Base-by-base conservation (phyloP, 192 early-diverging fungal genomes). In the Oehlia diaphana region DNA sequence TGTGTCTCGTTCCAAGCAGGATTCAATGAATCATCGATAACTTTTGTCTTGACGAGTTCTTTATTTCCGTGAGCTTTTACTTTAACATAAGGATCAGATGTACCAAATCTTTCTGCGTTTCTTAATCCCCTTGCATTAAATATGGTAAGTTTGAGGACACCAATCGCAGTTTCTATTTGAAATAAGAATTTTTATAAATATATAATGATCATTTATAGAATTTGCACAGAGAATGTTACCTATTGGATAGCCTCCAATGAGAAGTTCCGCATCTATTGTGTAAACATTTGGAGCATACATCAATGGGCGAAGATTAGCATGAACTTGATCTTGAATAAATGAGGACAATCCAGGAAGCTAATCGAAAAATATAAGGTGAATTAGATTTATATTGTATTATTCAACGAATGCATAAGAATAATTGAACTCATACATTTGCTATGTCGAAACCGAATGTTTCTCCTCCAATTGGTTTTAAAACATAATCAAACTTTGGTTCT, bases 1-100 rank as follows among this genome's bases (percentile, higher is more conserved):
- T 91, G 82, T 21, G 91, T 95, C 80, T 97, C 91, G 74, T 95
- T 88, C 95, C 96, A 99, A 66, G 91, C 84, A 67, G 98, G 97
- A 81, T 95, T 89, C 76, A 86, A 76, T 50, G 89, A 94, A 83
- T 96, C 93, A 37, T 91, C 83, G 66, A 95, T 89, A 6, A 83
- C 82, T 39, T 87, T 89, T 0, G 96, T 95, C 10, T 87, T 78
- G 16, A 81, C 90, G 4, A 93, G 72, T 42, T 86, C 89, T 72
- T 88, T 88, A 14, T 91, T 90, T 68, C 93, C 92, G 69, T 91
- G 93, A 74, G 96, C 84, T 12, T 87, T 89, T 69, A 98, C 84
- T 14, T 82, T 84, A 67, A 93, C 87, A 80, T 95, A 97, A 33
- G 98, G 98, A 83, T 99, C 98, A 26, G 93, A 90, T 77, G 90